Conservation (phyloP, 169 alveolate genomes). For the Cryptosporidium bovis region DNA sequence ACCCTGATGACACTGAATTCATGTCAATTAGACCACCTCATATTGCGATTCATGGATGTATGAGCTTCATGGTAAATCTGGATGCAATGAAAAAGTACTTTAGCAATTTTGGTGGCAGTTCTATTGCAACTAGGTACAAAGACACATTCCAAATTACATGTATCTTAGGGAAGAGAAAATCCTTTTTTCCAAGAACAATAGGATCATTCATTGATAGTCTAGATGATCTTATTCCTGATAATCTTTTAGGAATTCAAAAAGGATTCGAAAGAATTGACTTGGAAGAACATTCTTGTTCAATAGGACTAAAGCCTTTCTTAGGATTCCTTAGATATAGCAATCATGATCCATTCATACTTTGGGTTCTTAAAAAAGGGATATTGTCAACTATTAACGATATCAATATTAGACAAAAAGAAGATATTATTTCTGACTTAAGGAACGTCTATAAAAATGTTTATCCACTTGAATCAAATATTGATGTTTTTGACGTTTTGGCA, state of each 20-base stretch:
- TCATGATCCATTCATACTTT: constrained; percentile 59
- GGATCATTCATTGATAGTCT: constrained; percentile 54
- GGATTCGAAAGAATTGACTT: constrained; percentile 27
- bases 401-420: constrained; percentile 55
- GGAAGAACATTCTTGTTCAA: neutral
- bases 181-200: constrained; percentile 45
- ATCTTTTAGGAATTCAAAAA: constrained; percentile 44
- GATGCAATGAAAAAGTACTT: constrained; percentile 84
- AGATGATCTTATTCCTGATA: constrained; percentile 62
- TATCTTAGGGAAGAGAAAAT: constrained; percentile 39
- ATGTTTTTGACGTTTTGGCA: constrained; percentile 60
- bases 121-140: constrained; percentile 83
- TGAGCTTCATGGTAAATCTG: constrained; percentile 86
- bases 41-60: constrained; percentile 87
- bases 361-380: constrained; percentile 56
- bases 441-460: constrained; percentile 50
- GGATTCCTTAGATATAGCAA: constrained; percentile 42
- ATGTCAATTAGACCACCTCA: constrained; percentile 84
- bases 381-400: constrained; percentile 35
- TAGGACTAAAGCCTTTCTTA: constrained; percentile 53
- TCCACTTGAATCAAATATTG: constrained; percentile 48
- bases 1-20: constrained; percentile 85
- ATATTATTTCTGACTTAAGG: constrained; percentile 34
- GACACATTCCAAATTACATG: constrained; percentile 86
- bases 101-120: constrained; percentile 82